A percentile compares a stretch with the other conserved stretches of the same genome.
These are phyloP conservation scores for Fusarium palustre DNA, from an alignment of 2,329 filamentous ascomycete genomes.

Conservation along the genomic window DNA sequence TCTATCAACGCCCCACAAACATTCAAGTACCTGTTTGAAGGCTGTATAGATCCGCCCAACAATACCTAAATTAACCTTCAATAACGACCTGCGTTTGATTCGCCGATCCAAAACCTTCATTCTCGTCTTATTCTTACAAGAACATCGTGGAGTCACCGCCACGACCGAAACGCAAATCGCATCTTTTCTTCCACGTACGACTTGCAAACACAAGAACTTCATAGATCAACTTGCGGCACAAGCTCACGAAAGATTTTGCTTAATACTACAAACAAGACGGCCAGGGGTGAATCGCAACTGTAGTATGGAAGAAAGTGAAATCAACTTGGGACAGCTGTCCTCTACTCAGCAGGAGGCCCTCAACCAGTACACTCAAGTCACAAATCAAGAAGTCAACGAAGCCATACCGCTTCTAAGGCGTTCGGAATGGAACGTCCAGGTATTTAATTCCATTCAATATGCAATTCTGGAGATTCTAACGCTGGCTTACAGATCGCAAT, in stretches of 20 bases:
- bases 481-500: slow-evolving; percentile 79
- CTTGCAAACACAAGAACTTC: not conserved
- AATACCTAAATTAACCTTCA: not conserved
- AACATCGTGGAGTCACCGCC: slow-evolving; percentile 28
- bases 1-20: not conserved
- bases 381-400: slow-evolving; percentile 80
- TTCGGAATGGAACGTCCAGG: slow-evolving; percentile 97
- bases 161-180: slow-evolving; percentile 12
- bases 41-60: not conserved
- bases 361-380: slow-evolving; percentile 89
- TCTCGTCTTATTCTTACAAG: slow-evolving; percentile 12
- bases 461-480: slow-evolving; percentile 4
- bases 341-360: slow-evolving; percentile 84
- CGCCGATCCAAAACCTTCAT: not conserved
- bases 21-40: not conserved
- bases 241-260: not conserved
- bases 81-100: not conserved
- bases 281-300: slow-evolving; percentile 1
- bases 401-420: slow-evolving; percentile 83
- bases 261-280: not conserved
- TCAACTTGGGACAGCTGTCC: slow-evolving; percentile 76
- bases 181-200: not conserved
- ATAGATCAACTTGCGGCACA: not conserved
- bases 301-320: slow-evolving; percentile 51
- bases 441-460: slow-evolving; percentile 50